Percentiles rank a stretch among this genome's conserved stretches.
phyloP scores from a whole-genome alignment of 495 filamentous ascomycete species.

The Paragyromitra xinjiangensis region DNA sequence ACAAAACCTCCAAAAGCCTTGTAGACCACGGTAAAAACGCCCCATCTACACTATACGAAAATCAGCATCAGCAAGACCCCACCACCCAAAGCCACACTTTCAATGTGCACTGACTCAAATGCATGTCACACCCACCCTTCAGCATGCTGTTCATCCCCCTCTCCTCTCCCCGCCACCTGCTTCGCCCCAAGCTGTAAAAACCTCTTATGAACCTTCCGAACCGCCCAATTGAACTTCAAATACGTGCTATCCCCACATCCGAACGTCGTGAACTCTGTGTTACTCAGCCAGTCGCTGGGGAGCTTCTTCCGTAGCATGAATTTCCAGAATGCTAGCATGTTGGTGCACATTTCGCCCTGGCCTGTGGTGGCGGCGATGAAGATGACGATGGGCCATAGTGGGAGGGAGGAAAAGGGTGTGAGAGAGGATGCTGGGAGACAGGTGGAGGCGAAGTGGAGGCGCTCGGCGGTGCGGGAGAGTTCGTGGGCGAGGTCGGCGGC shows the following conservation, averaged over 20 bases:
- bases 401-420: conserved; percentile 52
- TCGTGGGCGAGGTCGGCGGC: conserved; percentile 88
- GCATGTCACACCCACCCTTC: conserved; percentile 73
- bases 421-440: conserved; percentile 80
- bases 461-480: conserved; percentile 73
- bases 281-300: conserved; percentile 70
- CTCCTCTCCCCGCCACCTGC: conserved; percentile 78
- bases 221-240: conserved; percentile 94
- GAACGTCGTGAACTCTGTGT: conserved; percentile 80
- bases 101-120: conserved; percentile 16
- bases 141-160: conserved; percentile 90
- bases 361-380: conserved; percentile 92
- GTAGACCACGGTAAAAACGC: conserved; percentile 80
- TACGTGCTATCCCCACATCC: conserved; percentile 95
- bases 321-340: conserved; percentile 84
- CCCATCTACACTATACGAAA: conserved; percentile 72
- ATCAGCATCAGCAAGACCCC: conserved; percentile 28
- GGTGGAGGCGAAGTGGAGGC: conserved; percentile 77
- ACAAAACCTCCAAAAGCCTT: conserved; percentile 69
- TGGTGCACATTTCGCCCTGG: conserved; percentile 89
- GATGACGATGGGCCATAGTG: conserved; percentile 65
- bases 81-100: not conserved
- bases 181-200: conserved; percentile 84
- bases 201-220: conserved; percentile 84
- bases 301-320: conserved; percentile 80